Evolutionary conservation across 306 rosid genomes (phyloP).

Genomic region (Purshia tridentata): DNA sequence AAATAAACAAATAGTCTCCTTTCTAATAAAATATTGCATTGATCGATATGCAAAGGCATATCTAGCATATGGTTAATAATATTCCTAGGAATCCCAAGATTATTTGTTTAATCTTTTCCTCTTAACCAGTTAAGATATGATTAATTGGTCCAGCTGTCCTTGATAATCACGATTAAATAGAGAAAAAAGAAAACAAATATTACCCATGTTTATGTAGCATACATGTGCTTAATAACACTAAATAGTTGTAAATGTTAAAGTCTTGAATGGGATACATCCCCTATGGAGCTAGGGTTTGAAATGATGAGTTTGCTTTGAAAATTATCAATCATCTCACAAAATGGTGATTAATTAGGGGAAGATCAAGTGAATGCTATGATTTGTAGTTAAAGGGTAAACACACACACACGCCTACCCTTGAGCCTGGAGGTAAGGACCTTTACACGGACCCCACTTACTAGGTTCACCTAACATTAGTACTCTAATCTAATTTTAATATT

Average conservation of each 20-base stretch:
- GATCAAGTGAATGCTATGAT: conserved; percentile 36
- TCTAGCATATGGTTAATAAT: background rate
- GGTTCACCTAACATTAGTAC: conserved; percentile 60
- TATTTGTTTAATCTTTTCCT: background rate
- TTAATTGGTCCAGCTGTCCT: conserved; percentile 14
- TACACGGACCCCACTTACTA: conserved; percentile 53
- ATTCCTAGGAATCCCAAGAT: conserved; percentile 20
- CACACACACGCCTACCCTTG: conserved; percentile 7
- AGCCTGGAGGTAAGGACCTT: conserved; percentile 32
- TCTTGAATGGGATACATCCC: conserved; percentile 27
- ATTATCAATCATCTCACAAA: conserved; percentile 10
- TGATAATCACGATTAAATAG: background rate
- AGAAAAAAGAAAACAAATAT: background rate
- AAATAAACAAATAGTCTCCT: background rate
- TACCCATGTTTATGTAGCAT: background rate
- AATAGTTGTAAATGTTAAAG: background rate
- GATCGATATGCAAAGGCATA: background rate
- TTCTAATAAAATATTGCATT: background rate
- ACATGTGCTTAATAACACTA: too few species aligned
- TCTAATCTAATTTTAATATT: conserved; percentile 29
- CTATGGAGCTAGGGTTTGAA: conserved; percentile 29
- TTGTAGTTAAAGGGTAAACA: conserved; percentile 36
- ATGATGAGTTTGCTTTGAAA: conserved; percentile 43
- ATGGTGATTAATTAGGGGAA: conserved; percentile 14
- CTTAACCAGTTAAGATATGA: background rate